Evolutionary conservation across 2,329 filamentous ascomycete genomes (phyloP).

Genomic region (Nakataea oryzae): DNA sequence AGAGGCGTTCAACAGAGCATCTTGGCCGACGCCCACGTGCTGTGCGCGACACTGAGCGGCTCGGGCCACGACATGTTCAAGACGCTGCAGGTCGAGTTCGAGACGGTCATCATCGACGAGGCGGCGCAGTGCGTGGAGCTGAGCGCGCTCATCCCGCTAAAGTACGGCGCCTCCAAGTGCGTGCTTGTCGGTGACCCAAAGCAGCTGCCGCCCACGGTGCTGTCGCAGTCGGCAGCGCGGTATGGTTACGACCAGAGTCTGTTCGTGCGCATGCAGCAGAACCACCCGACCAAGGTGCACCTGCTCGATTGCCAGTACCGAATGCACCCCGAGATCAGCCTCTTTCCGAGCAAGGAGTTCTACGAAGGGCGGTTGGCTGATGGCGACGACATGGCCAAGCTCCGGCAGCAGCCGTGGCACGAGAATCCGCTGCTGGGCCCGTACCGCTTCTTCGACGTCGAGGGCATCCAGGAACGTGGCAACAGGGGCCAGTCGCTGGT

Average conservation of each 20-base stretch:
- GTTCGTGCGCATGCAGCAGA: slow-evolving; percentile 96
- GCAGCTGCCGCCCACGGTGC: slow-evolving; percentile 88
- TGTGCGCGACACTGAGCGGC: slow-evolving; percentile 91
- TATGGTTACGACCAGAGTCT: slow-evolving; percentile 97
- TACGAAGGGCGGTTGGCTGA: slow-evolving; percentile 84
- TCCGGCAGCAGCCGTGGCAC: slow-evolving; percentile 81
- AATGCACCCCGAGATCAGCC: slow-evolving; percentile 96
- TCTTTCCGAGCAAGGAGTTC: slow-evolving; percentile 82
- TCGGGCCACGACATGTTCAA: slow-evolving; percentile 98
- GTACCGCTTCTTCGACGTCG: slow-evolving; percentile 94
- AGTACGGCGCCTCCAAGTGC: slow-evolving; percentile 95
- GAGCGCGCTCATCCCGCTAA: slow-evolving; percentile 89
- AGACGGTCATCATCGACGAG: slow-evolving; percentile 97
- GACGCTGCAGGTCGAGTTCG: slow-evolving; percentile 87
- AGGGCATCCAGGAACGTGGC: slow-evolving; percentile 76
- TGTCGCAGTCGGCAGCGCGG: slow-evolving; percentile 82
- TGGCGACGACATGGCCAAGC: slow-evolving; percentile 67
- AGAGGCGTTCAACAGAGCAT: slow-evolving; percentile 84
- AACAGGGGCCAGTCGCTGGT: slow-evolving; percentile 78
- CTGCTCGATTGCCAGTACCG: slow-evolving; percentile 96
- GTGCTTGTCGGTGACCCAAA: slow-evolving; percentile 97
- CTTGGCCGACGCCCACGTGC: slow-evolving; percentile 79
- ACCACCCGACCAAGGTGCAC: slow-evolving; percentile 79
- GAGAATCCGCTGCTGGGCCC: slow-evolving; percentile 70
- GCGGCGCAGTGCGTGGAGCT: slow-evolving; percentile 97